These are phyloP conservation scores for Austroboletus eburneus DNA, from an alignment of 768 basidiomycete species.

Conservation along the genomic window DNA sequence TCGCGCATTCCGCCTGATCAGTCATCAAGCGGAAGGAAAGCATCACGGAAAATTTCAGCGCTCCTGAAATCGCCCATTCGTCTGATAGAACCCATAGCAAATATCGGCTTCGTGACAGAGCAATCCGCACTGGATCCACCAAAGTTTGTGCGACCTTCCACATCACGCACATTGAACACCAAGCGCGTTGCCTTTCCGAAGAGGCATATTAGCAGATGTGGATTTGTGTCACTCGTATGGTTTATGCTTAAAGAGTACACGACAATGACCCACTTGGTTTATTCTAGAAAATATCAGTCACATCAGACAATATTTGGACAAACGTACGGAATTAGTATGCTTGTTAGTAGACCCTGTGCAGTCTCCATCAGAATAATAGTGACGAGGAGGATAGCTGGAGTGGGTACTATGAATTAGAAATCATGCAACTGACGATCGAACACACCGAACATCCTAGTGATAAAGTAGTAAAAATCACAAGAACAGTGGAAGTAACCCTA, in stretches of 20 bases:
- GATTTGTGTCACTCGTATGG: too few relatives aligned
- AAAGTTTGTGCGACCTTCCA: not conserved
- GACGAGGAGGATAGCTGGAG: not conserved
- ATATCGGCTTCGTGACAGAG: not conserved
- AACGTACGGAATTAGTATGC: not conserved
- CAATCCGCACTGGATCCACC: not conserved
- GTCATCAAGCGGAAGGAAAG: not conserved
- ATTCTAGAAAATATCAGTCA: not conserved
- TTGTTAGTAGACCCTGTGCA: not conserved
- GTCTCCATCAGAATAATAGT: not conserved
- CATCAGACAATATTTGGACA: not conserved
- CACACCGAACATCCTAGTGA: not conserved
- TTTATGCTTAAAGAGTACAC: not conserved
- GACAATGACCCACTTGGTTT: not conserved
- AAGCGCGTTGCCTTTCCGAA: not conserved
- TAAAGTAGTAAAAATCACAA: not conserved
- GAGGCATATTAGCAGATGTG: not conserved
- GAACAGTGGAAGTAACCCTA: not conserved
- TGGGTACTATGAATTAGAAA: too few relatives aligned
- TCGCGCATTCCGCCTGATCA: not conserved
- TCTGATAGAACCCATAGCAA: not conserved
- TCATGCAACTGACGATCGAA: not conserved
- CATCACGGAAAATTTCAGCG: not conserved
- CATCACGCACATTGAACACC: not conserved
- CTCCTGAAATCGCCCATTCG: too few relatives aligned